Evolutionary conservation across 2,329 filamentous ascomycete genomes (phyloP).

Genomic region (Stenocarpella maydis): DNA sequence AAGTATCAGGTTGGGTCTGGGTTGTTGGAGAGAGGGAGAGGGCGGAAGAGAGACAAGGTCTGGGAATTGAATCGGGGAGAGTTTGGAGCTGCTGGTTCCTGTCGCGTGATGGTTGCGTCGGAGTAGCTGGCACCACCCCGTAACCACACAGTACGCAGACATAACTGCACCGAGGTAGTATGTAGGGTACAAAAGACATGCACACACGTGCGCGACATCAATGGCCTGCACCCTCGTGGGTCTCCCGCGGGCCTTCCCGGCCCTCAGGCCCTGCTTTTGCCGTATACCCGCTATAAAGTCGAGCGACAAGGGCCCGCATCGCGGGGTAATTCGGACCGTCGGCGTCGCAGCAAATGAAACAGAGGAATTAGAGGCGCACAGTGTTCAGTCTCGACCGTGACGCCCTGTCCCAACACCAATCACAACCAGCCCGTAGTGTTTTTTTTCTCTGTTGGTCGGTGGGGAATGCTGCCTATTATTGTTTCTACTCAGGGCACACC

Average conservation of each 20-base stretch:
- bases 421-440: neutral
- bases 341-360: no score
- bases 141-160: neutral
- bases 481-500: no score
- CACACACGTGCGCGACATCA: no score
- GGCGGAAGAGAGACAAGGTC: neutral
- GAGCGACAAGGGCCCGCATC: conserved; percentile 4
- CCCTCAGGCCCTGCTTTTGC: neutral
- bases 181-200: no score
- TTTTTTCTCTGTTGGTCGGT: neutral
- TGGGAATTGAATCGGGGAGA: neutral
- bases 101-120: conserved; percentile 25
- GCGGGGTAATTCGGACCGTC: conserved; percentile 12
- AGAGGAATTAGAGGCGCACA: neutral
- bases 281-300: neutral
- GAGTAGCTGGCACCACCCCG: neutral
- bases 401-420: neutral
- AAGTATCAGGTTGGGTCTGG: neutral
- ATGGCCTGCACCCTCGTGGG: neutral
- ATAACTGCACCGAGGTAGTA: no score
- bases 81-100: neutral
- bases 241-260: neutral
- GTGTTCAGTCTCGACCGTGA: neutral
- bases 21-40: neutral
- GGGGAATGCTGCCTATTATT: no score